These are phyloP conservation scores for Aspergillus sojae DNA, from an alignment of 2,329 filamentous ascomycete species.

Conservation along the genomic window DNA sequence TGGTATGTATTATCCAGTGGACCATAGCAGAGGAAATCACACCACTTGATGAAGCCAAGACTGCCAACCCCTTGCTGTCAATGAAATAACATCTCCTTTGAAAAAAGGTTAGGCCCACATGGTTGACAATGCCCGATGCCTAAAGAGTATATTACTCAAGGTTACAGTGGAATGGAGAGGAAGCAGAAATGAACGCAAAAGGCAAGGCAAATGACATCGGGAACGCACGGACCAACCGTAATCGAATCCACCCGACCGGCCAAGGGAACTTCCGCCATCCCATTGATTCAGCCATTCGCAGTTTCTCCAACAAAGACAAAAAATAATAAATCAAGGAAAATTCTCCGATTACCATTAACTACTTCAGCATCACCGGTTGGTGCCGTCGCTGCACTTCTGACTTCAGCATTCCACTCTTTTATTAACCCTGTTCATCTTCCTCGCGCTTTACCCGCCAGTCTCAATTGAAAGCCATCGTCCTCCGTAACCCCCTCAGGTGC, in stretches of 20 bases:
- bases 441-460: background rate
- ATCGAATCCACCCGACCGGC: background rate
- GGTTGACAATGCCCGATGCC: background rate
- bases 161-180: background rate
- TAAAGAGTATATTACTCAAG: background rate
- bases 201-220: conserved; percentile 7
- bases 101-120: background rate
- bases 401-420: conserved; percentile 8
- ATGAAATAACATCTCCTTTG: background rate
- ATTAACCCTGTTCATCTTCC: conserved; percentile 1
- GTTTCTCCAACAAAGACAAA: background rate
- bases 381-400: conserved; percentile 4
- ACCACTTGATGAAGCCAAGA: background rate
- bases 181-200: background rate
- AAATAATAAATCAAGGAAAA: background rate
- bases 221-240: conserved; percentile 15
- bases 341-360: background rate
- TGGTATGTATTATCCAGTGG: too few species aligned
- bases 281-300: background rate
- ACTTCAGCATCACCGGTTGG: conserved; percentile 17
- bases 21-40: too few species aligned
- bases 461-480: background rate
- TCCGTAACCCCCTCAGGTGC: background rate
- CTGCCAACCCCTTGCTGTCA: background rate
- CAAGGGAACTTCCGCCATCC: background rate